phyloP scores from a whole-genome alignment of 2,329 filamentous ascomycete genomes.

The Fusarium decemcellulare region DNA sequence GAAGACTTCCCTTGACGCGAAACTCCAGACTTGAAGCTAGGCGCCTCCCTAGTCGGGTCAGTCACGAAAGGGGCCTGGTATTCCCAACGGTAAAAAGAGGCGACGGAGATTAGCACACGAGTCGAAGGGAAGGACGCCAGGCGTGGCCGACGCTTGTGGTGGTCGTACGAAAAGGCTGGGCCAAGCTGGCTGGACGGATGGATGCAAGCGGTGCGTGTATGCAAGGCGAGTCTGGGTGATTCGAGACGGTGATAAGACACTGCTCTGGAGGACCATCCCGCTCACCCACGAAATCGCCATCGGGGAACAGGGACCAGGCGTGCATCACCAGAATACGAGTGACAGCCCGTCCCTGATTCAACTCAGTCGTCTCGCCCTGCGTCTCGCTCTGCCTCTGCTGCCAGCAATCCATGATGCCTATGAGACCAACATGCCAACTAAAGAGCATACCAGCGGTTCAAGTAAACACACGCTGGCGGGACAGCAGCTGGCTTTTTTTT shows the following conservation, averaged over 20 bases:
- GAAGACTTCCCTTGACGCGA: slow-evolving; percentile 28
- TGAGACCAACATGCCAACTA: slow-evolving; percentile 24
- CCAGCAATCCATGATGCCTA: slow-evolving; percentile 19
- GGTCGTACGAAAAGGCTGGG: slow-evolving; percentile 2
- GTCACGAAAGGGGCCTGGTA: slow-evolving; percentile 18
- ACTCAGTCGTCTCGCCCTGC: slow-evolving; percentile 30
- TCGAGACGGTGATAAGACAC: slow-evolving; percentile 36
- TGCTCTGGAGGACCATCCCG: slow-evolving; percentile 15
- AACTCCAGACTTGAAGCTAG: slow-evolving; percentile 37
- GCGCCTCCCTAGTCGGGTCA: slow-evolving; percentile 31
- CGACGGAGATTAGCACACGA: slow-evolving; percentile 17
- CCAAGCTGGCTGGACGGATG: slow-evolving; percentile 14
- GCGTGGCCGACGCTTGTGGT: slow-evolving; percentile 30
- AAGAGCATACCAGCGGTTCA: slow-evolving; percentile 7
- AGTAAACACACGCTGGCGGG: slow-evolving; percentile 23
- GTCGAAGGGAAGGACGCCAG: slow-evolving; percentile 14
- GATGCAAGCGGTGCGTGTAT: slow-evolving; percentile 28
- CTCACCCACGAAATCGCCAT: background rate
- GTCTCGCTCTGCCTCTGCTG: slow-evolving; percentile 11
- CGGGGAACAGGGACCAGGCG: slow-evolving; percentile 17
- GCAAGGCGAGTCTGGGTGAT: slow-evolving; percentile 36
- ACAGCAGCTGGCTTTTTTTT: slow-evolving; percentile 19
- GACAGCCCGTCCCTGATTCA: slow-evolving; percentile 29
- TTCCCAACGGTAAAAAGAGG: slow-evolving; percentile 20
- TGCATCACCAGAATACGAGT: slow-evolving; percentile 10